phyloP scores from a whole-genome alignment of 2,329 filamentous ascomycete genomes.

The Drechslerella dactyloides region DNA sequence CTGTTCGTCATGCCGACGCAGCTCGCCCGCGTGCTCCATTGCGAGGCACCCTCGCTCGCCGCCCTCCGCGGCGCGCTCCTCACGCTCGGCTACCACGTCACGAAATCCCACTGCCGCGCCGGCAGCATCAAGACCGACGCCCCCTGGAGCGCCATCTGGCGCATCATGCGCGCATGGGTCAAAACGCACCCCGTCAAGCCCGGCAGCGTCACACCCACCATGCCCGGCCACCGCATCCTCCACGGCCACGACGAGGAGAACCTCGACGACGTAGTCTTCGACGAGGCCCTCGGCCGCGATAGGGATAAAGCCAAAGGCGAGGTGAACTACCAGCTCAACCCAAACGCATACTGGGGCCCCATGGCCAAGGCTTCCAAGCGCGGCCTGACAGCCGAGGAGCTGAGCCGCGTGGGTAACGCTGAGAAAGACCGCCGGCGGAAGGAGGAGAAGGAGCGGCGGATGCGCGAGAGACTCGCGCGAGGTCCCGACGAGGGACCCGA shows the following conservation, averaged over 20 bases:
- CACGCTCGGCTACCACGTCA: slow-evolving; percentile 79
- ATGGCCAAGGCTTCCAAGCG: slow-evolving; percentile 61
- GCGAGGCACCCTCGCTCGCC: slow-evolving; percentile 77
- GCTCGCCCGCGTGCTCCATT: slow-evolving; percentile 78
- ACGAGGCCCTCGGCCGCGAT: slow-evolving; percentile 77
- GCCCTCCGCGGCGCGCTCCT: slow-evolving; percentile 80
- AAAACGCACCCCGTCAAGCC: slow-evolving; percentile 79
- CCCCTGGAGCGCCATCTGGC: slow-evolving; percentile 87
- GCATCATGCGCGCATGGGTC: slow-evolving; percentile 90
- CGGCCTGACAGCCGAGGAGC: slow-evolving; percentile 43
- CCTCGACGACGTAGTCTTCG: slow-evolving; percentile 71
- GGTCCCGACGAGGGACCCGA: neutral
- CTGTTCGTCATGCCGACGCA: slow-evolving; percentile 80
- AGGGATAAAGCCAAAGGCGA: slow-evolving; percentile 69
- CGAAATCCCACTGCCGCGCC: slow-evolving; percentile 84
- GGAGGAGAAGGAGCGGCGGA: slow-evolving; percentile 36
- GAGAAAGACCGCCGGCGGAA: slow-evolving; percentile 39
- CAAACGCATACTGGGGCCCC: slow-evolving; percentile 91
- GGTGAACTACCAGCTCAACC: slow-evolving; percentile 88
- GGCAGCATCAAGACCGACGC: slow-evolving; percentile 94
- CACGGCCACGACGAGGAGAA: slow-evolving; percentile 57
- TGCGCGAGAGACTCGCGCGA: neutral
- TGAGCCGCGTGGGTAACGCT: slow-evolving; percentile 34
- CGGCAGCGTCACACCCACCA: slow-evolving; percentile 71
- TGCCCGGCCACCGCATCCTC: slow-evolving; percentile 72